Evolutionary conservation across 2,329 filamentous ascomycete species (phyloP).

Genomic region (Curvularia eragrostidis): DNA sequence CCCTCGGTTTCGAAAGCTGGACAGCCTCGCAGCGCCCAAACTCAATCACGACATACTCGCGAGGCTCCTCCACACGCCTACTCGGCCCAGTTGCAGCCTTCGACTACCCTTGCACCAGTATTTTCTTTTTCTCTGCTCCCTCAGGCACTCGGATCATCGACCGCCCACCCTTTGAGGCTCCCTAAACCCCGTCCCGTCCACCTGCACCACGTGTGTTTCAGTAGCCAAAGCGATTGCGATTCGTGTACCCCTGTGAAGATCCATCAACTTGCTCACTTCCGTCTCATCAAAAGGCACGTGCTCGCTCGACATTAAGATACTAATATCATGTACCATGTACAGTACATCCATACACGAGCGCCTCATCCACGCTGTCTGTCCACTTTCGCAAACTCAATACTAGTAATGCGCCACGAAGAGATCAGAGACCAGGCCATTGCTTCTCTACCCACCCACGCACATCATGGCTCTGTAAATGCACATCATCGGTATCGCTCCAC

Average conservation of each 20-base stretch:
- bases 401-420: constrained; percentile 5
- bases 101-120: constrained; percentile 9
- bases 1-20: constrained; percentile 22
- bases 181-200: constrained; percentile 18
- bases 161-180: constrained; percentile 11
- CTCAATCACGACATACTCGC: constrained; percentile 13
- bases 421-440: constrained; percentile 5
- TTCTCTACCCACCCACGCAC: not conserved
- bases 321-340: constrained; percentile 1
- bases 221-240: constrained; percentile 14
- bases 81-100: constrained; percentile 12
- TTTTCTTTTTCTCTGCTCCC: constrained; percentile 3
- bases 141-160: constrained; percentile 1
- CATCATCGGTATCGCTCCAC: too few relatives aligned
- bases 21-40: constrained; percentile 9
- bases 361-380: constrained; percentile 13
- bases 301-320: constrained; percentile 10
- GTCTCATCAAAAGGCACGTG: constrained; percentile 18
- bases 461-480: not conserved
- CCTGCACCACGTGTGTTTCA: constrained; percentile 23
- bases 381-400: not conserved
- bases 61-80: constrained; percentile 10
- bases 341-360: too few relatives aligned
- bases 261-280: constrained; percentile 12
- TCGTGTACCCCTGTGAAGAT: constrained; percentile 23